Conservation (phyloP, 352 stramenopile genomes). For the Pythium guiyangense region DNA sequence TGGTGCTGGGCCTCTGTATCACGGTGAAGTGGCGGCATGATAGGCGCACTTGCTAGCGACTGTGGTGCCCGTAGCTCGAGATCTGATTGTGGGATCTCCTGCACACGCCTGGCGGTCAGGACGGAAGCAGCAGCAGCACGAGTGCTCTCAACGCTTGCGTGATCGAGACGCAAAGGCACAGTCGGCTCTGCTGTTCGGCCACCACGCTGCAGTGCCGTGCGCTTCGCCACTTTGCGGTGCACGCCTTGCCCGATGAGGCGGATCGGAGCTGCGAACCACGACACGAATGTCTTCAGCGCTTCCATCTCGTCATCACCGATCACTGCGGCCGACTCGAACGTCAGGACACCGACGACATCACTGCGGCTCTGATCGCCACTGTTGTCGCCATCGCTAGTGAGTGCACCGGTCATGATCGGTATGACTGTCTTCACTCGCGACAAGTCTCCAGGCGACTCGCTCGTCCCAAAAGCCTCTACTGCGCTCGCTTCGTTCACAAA, state of each 20-base stretch:
- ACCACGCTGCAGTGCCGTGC: not conserved
- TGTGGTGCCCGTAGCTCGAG: no score
- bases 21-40: no score
- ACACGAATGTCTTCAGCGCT: constrained; percentile 2
- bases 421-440: not conserved
- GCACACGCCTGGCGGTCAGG: no score
- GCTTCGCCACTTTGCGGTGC: constrained; percentile 3
- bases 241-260: constrained; percentile 1
- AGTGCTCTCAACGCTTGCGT: not conserved
- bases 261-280: constrained; percentile 4
- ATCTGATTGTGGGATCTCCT: no score
- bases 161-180: not conserved
- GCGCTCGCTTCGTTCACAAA: constrained; percentile 4
- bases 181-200: no score
- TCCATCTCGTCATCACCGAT: constrained; percentile 5
- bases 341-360: constrained; percentile 5
- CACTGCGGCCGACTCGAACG: not conserved
- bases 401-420: constrained; percentile 2
- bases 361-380: not conserved
- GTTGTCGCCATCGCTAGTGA: not conserved
- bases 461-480: not conserved
- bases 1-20: no score
- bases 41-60: no score
- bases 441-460: no score
- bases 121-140: no score